Evolutionary conservation across 2,329 filamentous ascomycete species (phyloP).

Genomic region (Penicillium sp.): DNA sequence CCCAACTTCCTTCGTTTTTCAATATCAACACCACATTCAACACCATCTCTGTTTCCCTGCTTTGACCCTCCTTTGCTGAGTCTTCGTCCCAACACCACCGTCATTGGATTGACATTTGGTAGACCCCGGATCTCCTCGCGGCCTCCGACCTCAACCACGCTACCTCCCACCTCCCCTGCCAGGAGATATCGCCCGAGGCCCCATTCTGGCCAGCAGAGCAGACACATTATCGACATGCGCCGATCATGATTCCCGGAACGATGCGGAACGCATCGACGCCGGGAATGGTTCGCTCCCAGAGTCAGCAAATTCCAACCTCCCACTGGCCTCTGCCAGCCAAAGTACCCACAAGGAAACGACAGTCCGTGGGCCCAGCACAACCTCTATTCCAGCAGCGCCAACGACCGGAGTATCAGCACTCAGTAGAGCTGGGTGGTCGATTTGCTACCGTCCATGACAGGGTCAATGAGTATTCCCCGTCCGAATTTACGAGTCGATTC

Average conservation of each 20-base stretch:
- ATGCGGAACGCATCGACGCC: neutral
- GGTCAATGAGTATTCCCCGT: slow-evolving; percentile 34
- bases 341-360: slow-evolving; percentile 25
- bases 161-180: slow-evolving; percentile 27
- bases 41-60: slow-evolving; percentile 19
- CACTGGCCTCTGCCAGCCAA: slow-evolving; percentile 23
- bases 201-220: slow-evolving; percentile 18
- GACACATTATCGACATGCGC: slow-evolving; percentile 26
- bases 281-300: slow-evolving; percentile 35
- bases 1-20: slow-evolving; percentile 20
- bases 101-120: slow-evolving; percentile 39
- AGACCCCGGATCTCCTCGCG: slow-evolving; percentile 36
- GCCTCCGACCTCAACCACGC: slow-evolving; percentile 28
- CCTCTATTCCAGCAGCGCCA: slow-evolving; percentile 9
- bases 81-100: neutral
- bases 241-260: slow-evolving; percentile 2
- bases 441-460: slow-evolving; percentile 23
- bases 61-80: slow-evolving; percentile 23
- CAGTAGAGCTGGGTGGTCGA: no score
- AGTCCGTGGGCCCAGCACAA: slow-evolving; percentile 27
- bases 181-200: slow-evolving; percentile 24
- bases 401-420: slow-evolving; percentile 23
- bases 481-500: slow-evolving; percentile 37
- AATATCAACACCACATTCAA: no score
- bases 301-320: slow-evolving; percentile 32